Base-by-base conservation (phyloP, 2,329 filamentous ascomycete species). In the Microsporum audouinii region DNA sequence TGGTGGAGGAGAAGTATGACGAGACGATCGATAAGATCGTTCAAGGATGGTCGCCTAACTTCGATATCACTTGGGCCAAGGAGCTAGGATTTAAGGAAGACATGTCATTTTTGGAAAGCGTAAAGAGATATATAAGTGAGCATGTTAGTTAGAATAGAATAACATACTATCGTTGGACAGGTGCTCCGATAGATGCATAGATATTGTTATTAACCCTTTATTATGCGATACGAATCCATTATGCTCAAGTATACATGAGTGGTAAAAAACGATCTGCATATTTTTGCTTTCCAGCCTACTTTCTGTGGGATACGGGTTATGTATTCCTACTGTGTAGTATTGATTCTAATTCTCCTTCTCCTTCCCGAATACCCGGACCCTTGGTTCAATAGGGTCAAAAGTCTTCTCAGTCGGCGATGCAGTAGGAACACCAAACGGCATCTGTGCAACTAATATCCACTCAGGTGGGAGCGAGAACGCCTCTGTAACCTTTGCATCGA, bases 401-500 rank as follows among this genome's bases (percentile, higher is more conserved):
- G 76, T 71, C 82, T 91, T 91, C 72, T 84, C 79, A 12, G 77
- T 80, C 5, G 85, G 73, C 64, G 80, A 78, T 57, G 74, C 82
- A 23, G 27, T 41, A 59, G 78, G 79, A 64, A 71, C 71, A 65
- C 89, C 89, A 75, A 96, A 94, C 69, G 95, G 90, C 66, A 96
- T 79, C 81, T 95, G 89, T 29, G 88, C 86, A 71, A 86, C 84
- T 65, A 95, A 82, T 70, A 83, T 83, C 90, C 91, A 96, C 68
- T 82, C 81, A 17, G 76, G 70, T 49, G 88, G 87, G 36, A 95
- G 68, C 61, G 81, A 80, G 88, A 89, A 96, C 67, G 84, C 78
- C 64, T 78, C 78, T 51, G 81, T 76, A 59, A 91, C 87, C 77
- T 85, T 84, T 66, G 81, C 79, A 76, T 95, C 88, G 67, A 95